Percentiles rank a stretch among this genome's conserved stretches.
Evolutionary conservation across 345 rosid genomes (phyloP).

Genomic region (Eucalyptus marginata): DNA sequence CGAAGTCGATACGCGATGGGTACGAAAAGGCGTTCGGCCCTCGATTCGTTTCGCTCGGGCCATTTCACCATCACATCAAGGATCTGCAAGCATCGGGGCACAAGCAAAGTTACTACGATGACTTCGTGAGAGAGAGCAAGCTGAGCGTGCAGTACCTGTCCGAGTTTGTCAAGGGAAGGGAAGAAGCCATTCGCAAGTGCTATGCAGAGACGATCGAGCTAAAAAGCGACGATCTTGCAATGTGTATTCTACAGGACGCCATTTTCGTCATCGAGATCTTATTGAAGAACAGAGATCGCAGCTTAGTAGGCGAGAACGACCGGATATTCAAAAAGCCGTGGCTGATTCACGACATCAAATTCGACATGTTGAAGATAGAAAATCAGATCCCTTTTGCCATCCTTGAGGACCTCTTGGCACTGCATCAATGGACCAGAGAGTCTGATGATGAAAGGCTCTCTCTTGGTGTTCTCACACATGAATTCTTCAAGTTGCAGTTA

Average conservation of each 20-base stretch:
- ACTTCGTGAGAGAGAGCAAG: not conserved
- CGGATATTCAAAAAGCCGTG: not conserved
- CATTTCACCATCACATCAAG: not conserved
- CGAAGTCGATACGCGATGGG: not conserved
- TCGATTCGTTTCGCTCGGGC: not conserved
- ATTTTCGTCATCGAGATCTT: not conserved
- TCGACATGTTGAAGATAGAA: slow-evolving; percentile 1
- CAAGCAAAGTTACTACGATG: not conserved
- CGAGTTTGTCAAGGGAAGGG: not conserved
- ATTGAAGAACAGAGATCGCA: not conserved
- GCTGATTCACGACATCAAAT: not conserved
- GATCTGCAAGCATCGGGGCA: not conserved
- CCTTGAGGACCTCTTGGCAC: not conserved
- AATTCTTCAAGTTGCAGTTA: not conserved
- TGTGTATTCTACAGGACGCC: not conserved
- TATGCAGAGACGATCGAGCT: not conserved
- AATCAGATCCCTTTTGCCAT: slow-evolving; percentile 18
- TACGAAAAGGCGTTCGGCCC: not conserved
- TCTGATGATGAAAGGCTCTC: not conserved
- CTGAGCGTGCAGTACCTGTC: not conserved
- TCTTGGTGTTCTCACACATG: not conserved
- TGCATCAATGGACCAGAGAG: not conserved
- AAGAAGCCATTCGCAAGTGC: not conserved
- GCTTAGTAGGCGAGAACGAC: not conserved
- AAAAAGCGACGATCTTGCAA: not conserved